Evolutionary conservation across 306 rosid species (phyloP), one percentile per base, ranked within the genome.

Genomic region (Echinosophora koreensis): DNA sequence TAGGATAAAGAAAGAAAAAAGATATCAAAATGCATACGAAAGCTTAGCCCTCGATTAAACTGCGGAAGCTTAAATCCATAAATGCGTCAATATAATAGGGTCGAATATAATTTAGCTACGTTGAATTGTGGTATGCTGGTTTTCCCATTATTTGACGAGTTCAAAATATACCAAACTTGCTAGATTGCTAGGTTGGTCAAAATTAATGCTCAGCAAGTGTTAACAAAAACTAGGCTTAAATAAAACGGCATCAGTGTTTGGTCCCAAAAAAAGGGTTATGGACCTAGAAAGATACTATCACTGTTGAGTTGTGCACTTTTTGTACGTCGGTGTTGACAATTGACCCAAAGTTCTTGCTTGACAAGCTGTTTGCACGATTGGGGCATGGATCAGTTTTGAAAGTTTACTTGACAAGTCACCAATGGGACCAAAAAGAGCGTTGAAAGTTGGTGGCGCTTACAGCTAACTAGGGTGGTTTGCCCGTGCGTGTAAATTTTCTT

Each of bases 341-440:
- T 62, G 78, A 80, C 68, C 32, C 83, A 52, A 60, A 15, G 1
- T 28, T 62, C 78, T 79, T 62, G 77, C 49, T 38, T 62, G 16
- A 52, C 83, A 71, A 71, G 78, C 71, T 75, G 79, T 75, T 34
- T 75, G 72, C 72, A 75, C 69, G 69, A 52, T 27, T 13, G 55
- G 28, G 42, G 15, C 56, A 78, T 34, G 38, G 32, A 41, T 28
- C 38, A 39, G 35, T 55, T 66, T 30, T 28, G 8, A 30, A 44
- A 30, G 1, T 18, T 64, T 51, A 32, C 12, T 76, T 64, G 12
- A 51, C 39, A 17, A 6, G 15, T 27, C 38, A 52, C 66, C 52
- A 39, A 17, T 52, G 17, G 15, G 15, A 65, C 47, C 4, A 55
- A 76, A 76, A 28, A 32, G 0, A 49, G 12, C 0, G 16, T 14